Percentiles rank a stretch among this genome's conserved stretches.
Conservation (phyloP, 2,329 filamentous ascomycete species). For the Chalaropsis thielavioides region DNA sequence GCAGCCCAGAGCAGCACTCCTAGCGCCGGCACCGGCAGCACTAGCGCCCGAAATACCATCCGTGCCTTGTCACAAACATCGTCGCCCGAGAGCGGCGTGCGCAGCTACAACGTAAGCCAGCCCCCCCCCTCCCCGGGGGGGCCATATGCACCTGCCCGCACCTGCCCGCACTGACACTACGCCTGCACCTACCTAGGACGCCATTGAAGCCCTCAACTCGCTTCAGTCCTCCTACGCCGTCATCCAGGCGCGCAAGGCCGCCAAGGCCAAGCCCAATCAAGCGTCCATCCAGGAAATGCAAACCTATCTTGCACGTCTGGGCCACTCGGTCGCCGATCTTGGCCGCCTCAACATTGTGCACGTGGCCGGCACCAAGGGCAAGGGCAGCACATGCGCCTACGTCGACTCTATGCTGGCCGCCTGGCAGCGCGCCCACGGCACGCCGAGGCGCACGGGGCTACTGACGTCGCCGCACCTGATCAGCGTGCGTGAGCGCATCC, state of each 20-base stretch:
- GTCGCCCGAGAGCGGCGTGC: not conserved
- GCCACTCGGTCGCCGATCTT: slow-evolving; percentile 50
- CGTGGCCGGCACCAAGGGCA: slow-evolving; percentile 63
- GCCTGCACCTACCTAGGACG: slow-evolving; percentile 47
- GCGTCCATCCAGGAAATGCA: slow-evolving; percentile 63
- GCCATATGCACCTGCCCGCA: not conserved
- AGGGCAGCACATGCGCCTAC: slow-evolving; percentile 59
- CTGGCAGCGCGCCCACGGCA: slow-evolving; percentile 27
- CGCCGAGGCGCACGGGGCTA: slow-evolving; percentile 40
- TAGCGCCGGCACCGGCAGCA: not conserved
- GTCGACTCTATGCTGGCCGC: slow-evolving; percentile 45
- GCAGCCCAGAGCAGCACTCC: not conserved
- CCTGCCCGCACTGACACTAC: not conserved
- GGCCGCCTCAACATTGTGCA: slow-evolving; percentile 52
- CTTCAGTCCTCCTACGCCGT: slow-evolving; percentile 78
- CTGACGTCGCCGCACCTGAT: slow-evolving; percentile 58
- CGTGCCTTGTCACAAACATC: not conserved
- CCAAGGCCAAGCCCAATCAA: slow-evolving; percentile 55
- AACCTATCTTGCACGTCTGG: slow-evolving; percentile 60
- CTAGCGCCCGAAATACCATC: no score
- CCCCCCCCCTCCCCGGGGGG: not conserved
- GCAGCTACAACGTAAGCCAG: slow-evolving; percentile 6
- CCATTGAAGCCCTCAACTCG: slow-evolving; percentile 71
- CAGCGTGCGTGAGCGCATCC: slow-evolving; percentile 52
- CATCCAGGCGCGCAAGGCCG: slow-evolving; percentile 63